Base-by-base conservation (phyloP, 108 stramenopile genomes). In the Nitzschia putrida region DNA sequence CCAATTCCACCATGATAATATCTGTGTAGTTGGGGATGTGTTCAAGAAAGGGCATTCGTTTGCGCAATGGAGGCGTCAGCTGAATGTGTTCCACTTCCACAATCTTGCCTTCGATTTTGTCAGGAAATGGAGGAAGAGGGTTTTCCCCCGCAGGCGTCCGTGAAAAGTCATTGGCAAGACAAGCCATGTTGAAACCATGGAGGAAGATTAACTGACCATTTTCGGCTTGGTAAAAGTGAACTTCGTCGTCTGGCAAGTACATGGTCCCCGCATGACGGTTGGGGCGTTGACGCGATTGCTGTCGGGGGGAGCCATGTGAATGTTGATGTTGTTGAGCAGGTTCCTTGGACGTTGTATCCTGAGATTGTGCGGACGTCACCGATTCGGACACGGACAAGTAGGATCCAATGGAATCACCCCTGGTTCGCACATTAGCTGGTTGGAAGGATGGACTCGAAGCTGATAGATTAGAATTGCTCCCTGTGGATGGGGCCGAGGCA, bases 181-280 rank as follows among this genome's bases (percentile, higher is more conserved):
- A 93, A 0, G 73, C 78, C 69, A 90, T 80, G 71, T 93, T 87
- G 75, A 93, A 84, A 0, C 88, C 83, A 53, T 78, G 83, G 8
- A 93, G 67, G 73, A 88, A 93, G 40, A 76, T 79, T 10, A 84
- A 61, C 68, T 87, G 86, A 13, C 92, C 92, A 69, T 93, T 88
- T 64, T 75, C 80, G 8, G 88, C 69, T 71, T 93, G 92, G 76
- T 89, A 93, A 65, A 83, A 89, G 39, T 87, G 83, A 39, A 83
- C 66, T 12, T 61, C 41, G 12, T 81, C 77, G 10, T 52, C 76
- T 11, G 72, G 80, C 41, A 79, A 44, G 54, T 80, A 82, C 73
- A 87, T 71, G 21, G 68, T 68, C 25, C 71, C 77, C n/a, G 53
- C 41, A 43, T 51, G 13, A 1, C 26, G 12, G 5, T 39, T 23